These are phyloP conservation scores for Rostrohypoxylon terebratum DNA, from an alignment of 495 filamentous ascomycete genomes.

Conservation along the genomic window DNA sequence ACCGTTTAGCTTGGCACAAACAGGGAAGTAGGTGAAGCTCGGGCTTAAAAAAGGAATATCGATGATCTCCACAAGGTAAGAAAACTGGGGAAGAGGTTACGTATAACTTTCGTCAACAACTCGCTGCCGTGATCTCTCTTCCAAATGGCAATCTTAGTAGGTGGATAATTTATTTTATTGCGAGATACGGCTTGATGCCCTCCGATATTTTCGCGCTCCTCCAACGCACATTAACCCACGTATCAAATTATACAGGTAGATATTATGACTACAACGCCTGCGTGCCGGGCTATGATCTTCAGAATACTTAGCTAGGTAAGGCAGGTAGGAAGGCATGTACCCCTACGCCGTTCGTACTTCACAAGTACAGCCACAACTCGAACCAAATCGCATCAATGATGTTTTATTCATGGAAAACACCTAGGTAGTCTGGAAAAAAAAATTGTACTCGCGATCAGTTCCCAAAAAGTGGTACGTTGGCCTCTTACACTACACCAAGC, in stretches of 20 bases:
- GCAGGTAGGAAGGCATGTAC: no score
- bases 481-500: no score
- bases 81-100: background rate
- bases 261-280: background rate
- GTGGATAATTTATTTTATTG: constrained; percentile 1
- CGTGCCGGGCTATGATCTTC: no score
- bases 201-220: background rate
- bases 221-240: background rate
- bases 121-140: background rate
- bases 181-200: background rate
- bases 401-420: no score
- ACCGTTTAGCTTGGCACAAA: background rate
- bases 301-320: no score
- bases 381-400: no score
- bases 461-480: no score
- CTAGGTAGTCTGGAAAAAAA: no score
- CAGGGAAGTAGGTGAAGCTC: background rate
- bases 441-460: no score
- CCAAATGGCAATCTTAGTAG: background rate
- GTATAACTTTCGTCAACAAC: background rate
- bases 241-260: background rate
- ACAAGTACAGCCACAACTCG: no score
- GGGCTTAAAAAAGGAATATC: background rate
- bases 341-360: no score
- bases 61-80: background rate